phyloP scores from a whole-genome alignment of 192 early-diverging fungal species.

The Diversispora epigaea region DNA sequence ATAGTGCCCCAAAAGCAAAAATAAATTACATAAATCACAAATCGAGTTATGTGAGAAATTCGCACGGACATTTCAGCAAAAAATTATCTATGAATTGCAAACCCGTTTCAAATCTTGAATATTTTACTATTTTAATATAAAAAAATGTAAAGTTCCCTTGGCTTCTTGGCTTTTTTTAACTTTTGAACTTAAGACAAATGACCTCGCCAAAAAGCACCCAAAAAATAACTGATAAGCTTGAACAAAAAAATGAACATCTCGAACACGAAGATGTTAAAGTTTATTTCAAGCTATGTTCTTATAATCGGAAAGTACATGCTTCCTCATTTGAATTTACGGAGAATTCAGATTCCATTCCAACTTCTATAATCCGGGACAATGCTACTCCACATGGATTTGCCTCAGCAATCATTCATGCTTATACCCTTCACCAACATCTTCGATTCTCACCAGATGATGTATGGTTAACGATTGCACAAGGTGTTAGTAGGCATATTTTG shows the following conservation, averaged over 20 bases:
- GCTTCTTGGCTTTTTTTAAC: too few relatives aligned
- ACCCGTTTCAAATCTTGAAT: too few relatives aligned
- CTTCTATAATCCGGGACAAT: not conserved
- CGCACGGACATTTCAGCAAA: too few relatives aligned
- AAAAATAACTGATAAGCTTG: not conserved
- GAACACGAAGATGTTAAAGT: not conserved
- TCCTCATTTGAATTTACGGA: not conserved
- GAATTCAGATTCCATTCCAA: not conserved
- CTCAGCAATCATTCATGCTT: constrained; percentile 15
- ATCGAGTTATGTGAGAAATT: too few relatives aligned
- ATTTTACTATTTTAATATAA: too few relatives aligned
- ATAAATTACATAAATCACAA: too few relatives aligned
- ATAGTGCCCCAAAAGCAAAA: too few relatives aligned
- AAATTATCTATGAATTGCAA: too few relatives aligned
- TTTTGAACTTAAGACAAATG: not conserved
- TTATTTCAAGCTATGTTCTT: not conserved
- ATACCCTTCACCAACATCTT: not conserved
- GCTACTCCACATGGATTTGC: constrained; percentile 8
- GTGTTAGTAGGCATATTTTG: constrained; percentile 4
- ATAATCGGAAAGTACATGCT: not conserved
- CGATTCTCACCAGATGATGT: too few relatives aligned
- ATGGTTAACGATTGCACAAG: not conserved
- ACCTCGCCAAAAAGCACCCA: not conserved
- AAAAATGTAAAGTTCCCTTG: too few relatives aligned
- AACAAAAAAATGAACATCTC: not conserved